Evolutionary conservation across 257 asterid species (phyloP).

Genomic region (Solanum tacnaense): DNA sequence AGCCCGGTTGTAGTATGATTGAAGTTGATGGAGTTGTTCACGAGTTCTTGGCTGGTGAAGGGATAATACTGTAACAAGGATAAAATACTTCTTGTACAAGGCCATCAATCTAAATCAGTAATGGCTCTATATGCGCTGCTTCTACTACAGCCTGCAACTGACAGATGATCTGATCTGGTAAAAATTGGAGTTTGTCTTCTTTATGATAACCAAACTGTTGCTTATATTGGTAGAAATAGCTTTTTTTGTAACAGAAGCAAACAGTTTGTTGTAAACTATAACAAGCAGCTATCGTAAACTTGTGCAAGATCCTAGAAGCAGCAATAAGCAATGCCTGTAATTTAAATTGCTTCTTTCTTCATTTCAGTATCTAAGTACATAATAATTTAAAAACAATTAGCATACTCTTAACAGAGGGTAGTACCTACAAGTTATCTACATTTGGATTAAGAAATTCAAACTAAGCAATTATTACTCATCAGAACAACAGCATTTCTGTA

Average conservation of each 20-base stretch:
- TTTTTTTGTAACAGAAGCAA: not conserved
- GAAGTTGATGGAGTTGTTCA: slow-evolving; percentile 28
- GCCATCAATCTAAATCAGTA: not conserved
- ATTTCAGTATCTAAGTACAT: not conserved
- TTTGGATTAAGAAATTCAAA: not conserved
- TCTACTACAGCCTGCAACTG: not conserved
- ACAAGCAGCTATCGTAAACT: not conserved
- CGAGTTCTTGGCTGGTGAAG: slow-evolving; percentile 33
- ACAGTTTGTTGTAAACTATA: not conserved
- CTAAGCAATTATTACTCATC: not conserved
- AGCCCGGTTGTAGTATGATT: slow-evolving; percentile 26
- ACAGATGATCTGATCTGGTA: not conserved
- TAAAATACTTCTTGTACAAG: not conserved
- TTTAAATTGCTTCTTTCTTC: not conserved
- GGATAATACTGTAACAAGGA: slow-evolving; percentile 1
- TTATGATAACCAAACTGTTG: not conserved
- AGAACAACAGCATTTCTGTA: slow-evolving; percentile 5
- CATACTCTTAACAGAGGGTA: not conserved
- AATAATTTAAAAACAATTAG: not conserved
- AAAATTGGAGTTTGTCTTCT: not conserved
- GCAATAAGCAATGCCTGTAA: not conserved
- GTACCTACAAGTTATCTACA: not conserved
- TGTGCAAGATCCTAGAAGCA: not conserved
- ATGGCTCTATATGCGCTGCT: not conserved
- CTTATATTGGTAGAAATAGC: not conserved